Evolutionary conservation across 495 filamentous ascomycete genomes (phyloP), one percentile per base, ranked within the genome.

Genomic region (Cercophora samala): DNA sequence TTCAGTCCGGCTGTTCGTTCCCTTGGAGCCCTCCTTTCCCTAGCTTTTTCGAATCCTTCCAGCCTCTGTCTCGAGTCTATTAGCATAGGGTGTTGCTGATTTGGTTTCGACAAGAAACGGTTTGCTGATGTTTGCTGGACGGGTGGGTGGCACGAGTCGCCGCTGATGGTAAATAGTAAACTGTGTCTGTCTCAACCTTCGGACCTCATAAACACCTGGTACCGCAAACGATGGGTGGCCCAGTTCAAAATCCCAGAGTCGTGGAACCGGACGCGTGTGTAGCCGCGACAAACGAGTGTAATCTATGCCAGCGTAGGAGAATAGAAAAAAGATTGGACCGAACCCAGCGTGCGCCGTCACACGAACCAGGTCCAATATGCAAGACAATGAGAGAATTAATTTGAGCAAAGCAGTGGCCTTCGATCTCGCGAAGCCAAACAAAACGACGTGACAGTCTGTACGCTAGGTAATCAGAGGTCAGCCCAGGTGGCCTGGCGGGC

Each of bases 211-310:
- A 67, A 69, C 63, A 46, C 62, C 29, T 63, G 29, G 68, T 72
- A 60, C 70, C 71, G 71, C 67, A 75, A 73, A 74, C 66, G 60
- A 67, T 66, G 64, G 66, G 67, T 55, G 59, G 25, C 68, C 68
- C 69, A 67, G 58, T 74, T 63, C 55, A 72, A 71, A 62, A 46
- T 37, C 63, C 61, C 66, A 72, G 72, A 55, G 78, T 73, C 60
- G 78, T 79, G 74, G 68, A 77, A 80, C 75, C 71, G 72, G 67
- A 64, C 64, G 64, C 65, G 67, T 72, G 71, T 67, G 70, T 66
- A 66, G 70, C 75, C 77, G 77, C 62, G 71, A 74, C 68, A 74
- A 73, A 70, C 63, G 73, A 73, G 65, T 65, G 69, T 65, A 69
- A 61, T 73, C 73, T 70, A 68, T 65, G 65, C 69, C 51, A 64